Conservation (phyloP, 2,329 filamentous ascomycete species). For the Blastomyces gilchristii region DNA sequence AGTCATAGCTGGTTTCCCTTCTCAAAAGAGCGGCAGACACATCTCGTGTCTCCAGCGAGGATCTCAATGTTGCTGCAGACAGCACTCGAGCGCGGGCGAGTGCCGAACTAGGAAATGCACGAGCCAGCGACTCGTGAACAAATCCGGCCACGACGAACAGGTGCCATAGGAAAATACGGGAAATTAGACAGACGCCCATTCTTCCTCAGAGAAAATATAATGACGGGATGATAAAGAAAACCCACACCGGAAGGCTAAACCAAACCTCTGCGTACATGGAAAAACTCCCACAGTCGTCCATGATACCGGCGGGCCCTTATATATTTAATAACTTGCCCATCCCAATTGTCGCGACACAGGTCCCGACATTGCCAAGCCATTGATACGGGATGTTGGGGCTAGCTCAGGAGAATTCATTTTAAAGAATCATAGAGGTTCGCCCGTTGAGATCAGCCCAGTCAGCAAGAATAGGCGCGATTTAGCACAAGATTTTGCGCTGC, state of each 20-base stretch:
- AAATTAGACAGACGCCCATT: neutral
- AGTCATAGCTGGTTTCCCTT: constrained; percentile 7
- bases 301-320: neutral
- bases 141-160: neutral
- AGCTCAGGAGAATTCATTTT: neutral
- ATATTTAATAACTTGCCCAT: neutral
- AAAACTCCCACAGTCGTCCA: neutral
- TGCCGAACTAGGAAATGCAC: neutral
- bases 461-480: neutral
- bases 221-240: neutral
- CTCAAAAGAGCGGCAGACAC: constrained; percentile 1
- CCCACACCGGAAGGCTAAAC: neutral
- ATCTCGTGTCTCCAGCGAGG: neutral
- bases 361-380: neutral
- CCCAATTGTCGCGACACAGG: neutral
- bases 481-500: neutral
- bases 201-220: neutral
- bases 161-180: neutral
- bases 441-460: neutral
- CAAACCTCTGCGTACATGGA: neutral
- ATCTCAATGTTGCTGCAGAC: constrained; percentile 3
- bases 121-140: neutral
- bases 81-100: constrained; percentile 4
- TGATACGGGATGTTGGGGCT: neutral
- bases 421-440: neutral